Percentiles rank a stretch among this genome's conserved stretches.
Conservation (phyloP, 805 yeast genomes). For the Sugiyamaella chiloensis region DNA sequence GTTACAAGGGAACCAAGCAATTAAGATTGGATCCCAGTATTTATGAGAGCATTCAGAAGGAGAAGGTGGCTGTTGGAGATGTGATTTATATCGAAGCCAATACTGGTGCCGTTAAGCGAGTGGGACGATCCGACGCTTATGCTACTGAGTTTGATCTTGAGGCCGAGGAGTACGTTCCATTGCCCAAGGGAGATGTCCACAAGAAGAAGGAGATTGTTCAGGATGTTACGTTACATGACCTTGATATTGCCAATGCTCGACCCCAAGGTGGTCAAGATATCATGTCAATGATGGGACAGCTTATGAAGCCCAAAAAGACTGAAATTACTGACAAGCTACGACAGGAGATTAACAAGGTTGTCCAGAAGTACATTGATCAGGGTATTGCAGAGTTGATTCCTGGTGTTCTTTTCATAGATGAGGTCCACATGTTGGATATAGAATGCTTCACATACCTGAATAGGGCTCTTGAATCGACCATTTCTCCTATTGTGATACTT, state of each 20-base stretch:
- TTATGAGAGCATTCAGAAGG: constrained; percentile 92
- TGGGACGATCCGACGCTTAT: constrained; percentile 97
- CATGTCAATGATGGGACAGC: constrained; percentile 93
- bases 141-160: constrained; percentile 98
- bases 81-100: constrained; percentile 96
- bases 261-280: constrained; percentile 98
- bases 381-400: constrained; percentile 98
- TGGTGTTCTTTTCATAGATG: constrained; percentile 96
- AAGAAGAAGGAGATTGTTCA: constrained; percentile 97
- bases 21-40: constrained; percentile 87
- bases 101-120: constrained; percentile 95
- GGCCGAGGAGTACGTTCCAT: constrained; percentile 97
- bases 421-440: constrained; percentile 96
- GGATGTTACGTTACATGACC: constrained; percentile 93
- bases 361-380: constrained; percentile 92
- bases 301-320: constrained; percentile 92
- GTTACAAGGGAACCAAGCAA: constrained; percentile 88
- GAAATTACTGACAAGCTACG: constrained; percentile 95
- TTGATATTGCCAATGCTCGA: constrained; percentile 93
- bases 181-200: constrained; percentile 98
- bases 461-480: constrained; percentile 85
- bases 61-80: constrained; percentile 91
- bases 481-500: constrained; percentile 91
- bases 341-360: constrained; percentile 91
- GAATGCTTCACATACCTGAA: constrained; percentile 95